Percentiles rank a stretch among this genome's conserved stretches.
Evolutionary conservation across 352 stramenopile species (phyloP).

Genomic region (Phytopythium ostracodes): DNA sequence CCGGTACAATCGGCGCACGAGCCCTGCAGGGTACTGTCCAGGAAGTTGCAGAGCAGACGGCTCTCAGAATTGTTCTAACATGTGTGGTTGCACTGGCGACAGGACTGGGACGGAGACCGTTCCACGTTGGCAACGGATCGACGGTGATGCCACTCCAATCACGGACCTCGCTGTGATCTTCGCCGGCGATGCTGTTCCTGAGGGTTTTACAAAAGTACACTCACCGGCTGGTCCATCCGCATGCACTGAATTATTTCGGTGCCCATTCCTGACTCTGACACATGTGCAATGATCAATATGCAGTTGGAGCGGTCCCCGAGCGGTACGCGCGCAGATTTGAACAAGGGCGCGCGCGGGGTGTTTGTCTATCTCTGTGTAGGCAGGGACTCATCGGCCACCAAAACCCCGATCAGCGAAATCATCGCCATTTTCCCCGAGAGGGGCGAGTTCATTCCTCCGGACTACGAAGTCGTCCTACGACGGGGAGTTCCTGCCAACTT

Average conservation of each 20-base stretch:
- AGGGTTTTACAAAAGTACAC: conserved; percentile 68
- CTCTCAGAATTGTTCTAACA: background rate
- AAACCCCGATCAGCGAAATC: conserved; percentile 75
- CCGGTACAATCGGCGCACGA: conserved; percentile 27
- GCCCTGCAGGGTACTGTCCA: conserved; percentile 24
- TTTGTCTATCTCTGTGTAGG: conserved; percentile 76
- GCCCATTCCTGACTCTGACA: background rate
- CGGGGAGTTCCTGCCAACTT: conserved; percentile 61
- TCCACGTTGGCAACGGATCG: conserved; percentile 45
- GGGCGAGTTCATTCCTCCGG: conserved; percentile 66
- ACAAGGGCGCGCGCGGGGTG: conserved; percentile 71
- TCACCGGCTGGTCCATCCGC: background rate
- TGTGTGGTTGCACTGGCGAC: background rate
- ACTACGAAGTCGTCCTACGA: conserved; percentile 72
- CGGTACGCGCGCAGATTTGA: conserved; percentile 73
- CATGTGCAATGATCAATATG: background rate
- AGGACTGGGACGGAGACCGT: conserved; percentile 9
- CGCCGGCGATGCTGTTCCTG: conserved; percentile 61
- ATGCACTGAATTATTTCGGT: background rate
- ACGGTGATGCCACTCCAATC: conserved; percentile 47
- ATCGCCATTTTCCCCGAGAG: conserved; percentile 71
- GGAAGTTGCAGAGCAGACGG: background rate
- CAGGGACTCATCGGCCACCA: conserved; percentile 37
- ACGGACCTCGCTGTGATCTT: conserved; percentile 78
- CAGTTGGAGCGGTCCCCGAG: conserved; percentile 74